phyloP scores from a whole-genome alignment of 2,329 filamentous ascomycete species.

The Paracorniculantispora psalliotae region DNA sequence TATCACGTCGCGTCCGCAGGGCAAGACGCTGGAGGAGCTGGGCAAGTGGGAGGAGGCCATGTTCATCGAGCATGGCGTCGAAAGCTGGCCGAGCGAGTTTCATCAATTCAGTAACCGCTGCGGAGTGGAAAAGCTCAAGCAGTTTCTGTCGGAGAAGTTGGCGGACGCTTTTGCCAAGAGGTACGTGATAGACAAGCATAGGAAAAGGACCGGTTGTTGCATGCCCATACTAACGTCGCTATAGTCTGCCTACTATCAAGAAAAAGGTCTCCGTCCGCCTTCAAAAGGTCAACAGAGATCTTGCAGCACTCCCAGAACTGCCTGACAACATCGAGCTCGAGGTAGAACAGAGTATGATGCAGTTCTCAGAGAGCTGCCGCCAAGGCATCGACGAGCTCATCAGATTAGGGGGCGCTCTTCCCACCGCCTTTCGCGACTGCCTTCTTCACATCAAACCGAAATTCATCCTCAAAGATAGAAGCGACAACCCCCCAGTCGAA shows the following conservation, averaged over 20 bases:
- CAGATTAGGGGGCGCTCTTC: conserved; percentile 40
- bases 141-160: conserved; percentile 48
- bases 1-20: conserved; percentile 64
- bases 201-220: neutral
- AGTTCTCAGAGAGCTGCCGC: conserved; percentile 50
- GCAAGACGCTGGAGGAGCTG: conserved; percentile 48
- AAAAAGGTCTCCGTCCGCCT: conserved; percentile 48
- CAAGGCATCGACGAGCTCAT: conserved; percentile 47
- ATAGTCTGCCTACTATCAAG: conserved; percentile 48
- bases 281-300: conserved; percentile 45
- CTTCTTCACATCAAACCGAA: conserved; percentile 44
- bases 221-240: conserved; percentile 17
- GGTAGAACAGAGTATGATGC: conserved; percentile 54
- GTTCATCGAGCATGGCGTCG: conserved; percentile 37
- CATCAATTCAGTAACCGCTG: conserved; percentile 42
- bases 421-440: conserved; percentile 46
- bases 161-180: conserved; percentile 50
- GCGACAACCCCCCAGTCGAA: conserved; percentile 32
- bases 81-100: conserved; percentile 47
- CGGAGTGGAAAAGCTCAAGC: conserved; percentile 48
- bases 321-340: conserved; percentile 63
- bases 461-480: conserved; percentile 36
- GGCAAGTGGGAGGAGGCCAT: conserved; percentile 47
- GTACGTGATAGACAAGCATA: too few relatives aligned
- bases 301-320: conserved; percentile 60